A percentile compares a stretch with the other conserved stretches of the same genome.
These are phyloP conservation scores for Aspergillus viridinutans DNA, from an alignment of 2,329 filamentous ascomycete species.

Conservation along the genomic window DNA sequence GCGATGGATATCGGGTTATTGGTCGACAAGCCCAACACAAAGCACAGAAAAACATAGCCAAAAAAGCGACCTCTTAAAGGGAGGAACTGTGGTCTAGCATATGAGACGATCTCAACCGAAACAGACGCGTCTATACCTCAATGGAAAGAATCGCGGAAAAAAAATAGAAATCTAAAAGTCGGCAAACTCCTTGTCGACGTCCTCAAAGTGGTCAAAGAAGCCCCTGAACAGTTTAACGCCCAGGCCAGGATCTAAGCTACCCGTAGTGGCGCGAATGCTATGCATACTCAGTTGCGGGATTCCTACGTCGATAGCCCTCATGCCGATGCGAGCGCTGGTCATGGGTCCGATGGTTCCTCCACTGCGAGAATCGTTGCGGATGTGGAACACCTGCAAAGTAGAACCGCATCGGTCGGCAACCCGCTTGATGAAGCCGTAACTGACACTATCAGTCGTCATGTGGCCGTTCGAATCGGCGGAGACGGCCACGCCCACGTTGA, in stretches of 20 bases:
- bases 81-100: not conserved
- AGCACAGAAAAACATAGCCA: not conserved
- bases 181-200: constrained; percentile 73
- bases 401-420: constrained; percentile 70
- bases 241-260: constrained; percentile 77
- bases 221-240: constrained; percentile 86
- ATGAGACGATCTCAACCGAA: not conserved
- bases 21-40: constrained; percentile 1
- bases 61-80: not conserved
- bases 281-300: constrained; percentile 95
- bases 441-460: constrained; percentile 91
- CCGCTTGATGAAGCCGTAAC: constrained; percentile 72
- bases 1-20: constrained; percentile 2
- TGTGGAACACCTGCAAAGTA: constrained; percentile 84
- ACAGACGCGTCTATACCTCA: not conserved
- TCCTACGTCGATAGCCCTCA: constrained; percentile 79
- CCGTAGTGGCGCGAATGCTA: constrained; percentile 82
- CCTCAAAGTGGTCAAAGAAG: constrained; percentile 82
- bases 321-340: constrained; percentile 74
- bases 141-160: not conserved
- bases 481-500: constrained; percentile 83
- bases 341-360: constrained; percentile 96
- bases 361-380: constrained; percentile 82
- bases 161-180: constrained; percentile 24
- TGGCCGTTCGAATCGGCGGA: constrained; percentile 84